Evolutionary conservation across 2,329 filamentous ascomycete genomes (phyloP).

Genomic region (Epichloe elymi): DNA sequence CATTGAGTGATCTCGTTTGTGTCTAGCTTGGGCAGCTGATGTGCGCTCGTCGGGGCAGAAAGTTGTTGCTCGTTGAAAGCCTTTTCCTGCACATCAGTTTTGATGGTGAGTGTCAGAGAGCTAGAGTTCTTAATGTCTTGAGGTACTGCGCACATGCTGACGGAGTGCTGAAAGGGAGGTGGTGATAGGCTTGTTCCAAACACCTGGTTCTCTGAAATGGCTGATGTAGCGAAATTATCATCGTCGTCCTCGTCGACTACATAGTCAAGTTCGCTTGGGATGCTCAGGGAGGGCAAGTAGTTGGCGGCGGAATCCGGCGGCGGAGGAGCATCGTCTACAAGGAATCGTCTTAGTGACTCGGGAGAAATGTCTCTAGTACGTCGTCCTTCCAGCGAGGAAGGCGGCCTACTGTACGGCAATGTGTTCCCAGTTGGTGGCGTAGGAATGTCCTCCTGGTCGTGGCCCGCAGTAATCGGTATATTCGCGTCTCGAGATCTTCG

Average conservation of each 20-base stretch:
- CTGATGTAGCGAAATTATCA: slow-evolving; percentile 47
- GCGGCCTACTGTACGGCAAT: background rate
- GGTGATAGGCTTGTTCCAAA: slow-evolving; percentile 38
- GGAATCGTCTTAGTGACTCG: slow-evolving; percentile 38
- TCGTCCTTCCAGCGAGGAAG: slow-evolving; percentile 23
- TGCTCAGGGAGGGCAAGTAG: slow-evolving; percentile 19
- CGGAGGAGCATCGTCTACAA: slow-evolving; percentile 30
- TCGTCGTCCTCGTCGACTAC: slow-evolving; percentile 36
- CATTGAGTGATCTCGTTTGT: slow-evolving; percentile 12
- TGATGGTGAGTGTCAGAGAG: slow-evolving; percentile 13
- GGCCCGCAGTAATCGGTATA: background rate
- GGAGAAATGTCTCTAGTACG: slow-evolving; percentile 41
- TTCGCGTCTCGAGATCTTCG: slow-evolving; percentile 16
- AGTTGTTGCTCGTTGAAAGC: slow-evolving; percentile 9
- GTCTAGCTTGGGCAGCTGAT: slow-evolving; percentile 11
- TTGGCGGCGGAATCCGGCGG: slow-evolving; percentile 14
- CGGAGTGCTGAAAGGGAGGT: slow-evolving; percentile 32
- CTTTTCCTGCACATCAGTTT: slow-evolving; percentile 7
- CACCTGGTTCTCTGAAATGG: slow-evolving; percentile 29
- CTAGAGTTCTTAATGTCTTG: slow-evolving; percentile 10
- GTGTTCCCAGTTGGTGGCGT: background rate
- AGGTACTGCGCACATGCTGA: slow-evolving; percentile 14
- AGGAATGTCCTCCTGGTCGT: background rate
- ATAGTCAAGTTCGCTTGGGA: slow-evolving; percentile 23
- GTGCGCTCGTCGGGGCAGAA: slow-evolving; percentile 7